Evolutionary conservation across 495 filamentous ascomycete species (phyloP), one percentile per base, ranked within the genome.

Genomic region (Xylaria nigripes): DNA sequence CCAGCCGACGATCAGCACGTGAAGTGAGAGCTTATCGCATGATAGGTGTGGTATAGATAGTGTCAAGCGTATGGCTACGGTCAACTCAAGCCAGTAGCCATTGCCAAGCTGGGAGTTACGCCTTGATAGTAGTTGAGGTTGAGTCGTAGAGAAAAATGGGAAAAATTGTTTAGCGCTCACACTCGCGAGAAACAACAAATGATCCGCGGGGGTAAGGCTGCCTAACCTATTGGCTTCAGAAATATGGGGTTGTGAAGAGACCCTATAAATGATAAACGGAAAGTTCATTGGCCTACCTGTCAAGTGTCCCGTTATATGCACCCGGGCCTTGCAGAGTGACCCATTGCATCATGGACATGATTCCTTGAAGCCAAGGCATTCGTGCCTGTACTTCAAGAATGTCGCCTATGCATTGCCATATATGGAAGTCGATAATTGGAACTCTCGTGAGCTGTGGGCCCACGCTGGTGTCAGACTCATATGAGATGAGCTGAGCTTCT

Each of bases 321-420:
- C 89, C 85, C 57, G 87, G 86, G 36, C 89, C 86, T 59, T 72
- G 73, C 61, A 92, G 66, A 61, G 81, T 74, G 55, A 79, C 75
- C 75, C 85, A 83, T 70, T 90, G 89, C 50, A 83, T 61, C 63
- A 95, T 77, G 48, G 85, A 82, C 32, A 90, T 61, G 50, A 80
- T 66, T 60, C 86, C 88, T 61, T 70, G 75, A 41, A 94, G 74
- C 90, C 90, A 96, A 32, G 90, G 90, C 87, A 94, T 91, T 68
- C 87, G 83, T 53, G 68, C 64, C 55, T 86, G 76, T 53, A 95
- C 65, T 72, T 86, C 82, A 63, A 89, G 59, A 30, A 91, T 71
- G 61, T 78, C 80, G 50, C 81, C 81, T 46, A 84, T 65, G 71
- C 87, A 86, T 58, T 82, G 75, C 79, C 82, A 90, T 22, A 84